Base-by-base conservation (phyloP, 2,329 filamentous ascomycete species). In the Pseudogymnoascus sp. region DNA sequence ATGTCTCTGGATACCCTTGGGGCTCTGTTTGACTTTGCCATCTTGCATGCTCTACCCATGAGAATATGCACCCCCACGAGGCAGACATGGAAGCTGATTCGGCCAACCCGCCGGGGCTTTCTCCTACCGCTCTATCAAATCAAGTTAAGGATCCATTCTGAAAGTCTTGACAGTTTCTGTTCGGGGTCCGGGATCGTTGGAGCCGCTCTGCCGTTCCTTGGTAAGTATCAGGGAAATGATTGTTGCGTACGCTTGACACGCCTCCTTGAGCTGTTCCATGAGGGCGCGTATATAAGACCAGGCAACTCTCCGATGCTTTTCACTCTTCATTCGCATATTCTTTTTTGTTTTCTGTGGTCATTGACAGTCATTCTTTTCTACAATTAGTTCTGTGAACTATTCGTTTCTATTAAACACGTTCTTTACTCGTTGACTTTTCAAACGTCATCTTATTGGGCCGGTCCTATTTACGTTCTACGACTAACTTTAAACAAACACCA, bases 321-420 rank as follows among this genome's bases (percentile, higher is more conserved):
- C 7, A 4, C 5, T 52, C 41, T 52, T 52, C 41, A 52, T 52
- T 52, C 23, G 41, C 41, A 52, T 52, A 23, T 52, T 52, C 8
- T 15, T 26, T 41, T 52, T 52, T 26, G 10, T 52, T 52, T 18
- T 12, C 39, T 26, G 39, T 52, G 26, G 23, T 48, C 18, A 38
- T 65, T 62, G 41, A 61, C 65, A 64, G 66, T 64, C 67, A 62
- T 67, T 69, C 67, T 64, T 64, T 69, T 64, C 60, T 64, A 65
- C 62, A 52, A 45, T 45, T 62, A 67, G 65, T 70, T 69, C 68
- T 67, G 68, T 67, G 68, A 68, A 69, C 41, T 52, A 52, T 52
- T 52, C 65, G 66, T 68, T 64, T 57, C 63, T 64, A 35, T 67
- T 71, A 64, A 64, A 48, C 58, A 68, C 69, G 65, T 64, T 70